These are phyloP conservation scores for Aspergillus olivimuriae DNA, from an alignment of 495 filamentous ascomycete species.

Conservation along the genomic window DNA sequence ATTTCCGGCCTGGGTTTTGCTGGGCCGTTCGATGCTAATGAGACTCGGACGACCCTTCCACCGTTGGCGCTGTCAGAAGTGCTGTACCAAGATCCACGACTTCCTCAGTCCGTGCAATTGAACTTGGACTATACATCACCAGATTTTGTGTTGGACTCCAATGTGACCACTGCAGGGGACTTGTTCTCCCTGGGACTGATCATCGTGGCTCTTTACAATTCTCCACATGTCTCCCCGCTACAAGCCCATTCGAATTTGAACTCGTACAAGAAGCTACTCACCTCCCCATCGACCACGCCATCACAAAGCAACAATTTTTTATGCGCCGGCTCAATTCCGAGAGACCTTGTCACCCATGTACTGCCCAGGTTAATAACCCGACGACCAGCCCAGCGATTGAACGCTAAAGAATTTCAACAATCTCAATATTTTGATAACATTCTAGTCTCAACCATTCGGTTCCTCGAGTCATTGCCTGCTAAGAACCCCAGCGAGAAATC, in stretches of 20 bases:
- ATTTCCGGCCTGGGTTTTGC: conserved; percentile 90
- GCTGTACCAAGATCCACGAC: conserved; percentile 76
- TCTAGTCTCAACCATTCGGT: conserved; percentile 89
- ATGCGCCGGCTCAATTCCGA: conserved; percentile 69
- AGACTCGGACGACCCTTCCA: conserved; percentile 59
- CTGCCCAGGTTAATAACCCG: conserved; percentile 80
- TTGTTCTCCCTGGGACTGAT: conserved; percentile 90
- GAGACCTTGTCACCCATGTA: conserved; percentile 64
- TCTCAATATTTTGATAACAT: conserved; percentile 95
- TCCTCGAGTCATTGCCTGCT: conserved; percentile 80
- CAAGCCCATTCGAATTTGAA: conserved; percentile 71
- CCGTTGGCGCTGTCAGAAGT: conserved; percentile 77
- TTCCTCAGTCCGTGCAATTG: conserved; percentile 78
- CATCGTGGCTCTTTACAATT: conserved; percentile 86
- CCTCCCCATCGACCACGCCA: conserved; percentile 68
- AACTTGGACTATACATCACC: conserved; percentile 91
- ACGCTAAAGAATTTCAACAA: conserved; percentile 86
- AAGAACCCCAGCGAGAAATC: conserved; percentile 89
- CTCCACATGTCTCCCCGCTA: conserved; percentile 79
- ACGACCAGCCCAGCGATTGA: conserved; percentile 77
- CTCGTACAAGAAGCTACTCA: conserved; percentile 75
- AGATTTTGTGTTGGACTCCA: conserved; percentile 85
- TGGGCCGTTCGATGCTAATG: conserved; percentile 64
- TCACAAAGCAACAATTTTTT: conserved; percentile 77
- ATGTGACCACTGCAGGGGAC: conserved; percentile 72